A percentile compares a stretch with the other conserved stretches of the same genome.
Evolutionary conservation across 164 flowering plant species (phyloP).

Genomic region (Umbilicus rupestris): DNA sequence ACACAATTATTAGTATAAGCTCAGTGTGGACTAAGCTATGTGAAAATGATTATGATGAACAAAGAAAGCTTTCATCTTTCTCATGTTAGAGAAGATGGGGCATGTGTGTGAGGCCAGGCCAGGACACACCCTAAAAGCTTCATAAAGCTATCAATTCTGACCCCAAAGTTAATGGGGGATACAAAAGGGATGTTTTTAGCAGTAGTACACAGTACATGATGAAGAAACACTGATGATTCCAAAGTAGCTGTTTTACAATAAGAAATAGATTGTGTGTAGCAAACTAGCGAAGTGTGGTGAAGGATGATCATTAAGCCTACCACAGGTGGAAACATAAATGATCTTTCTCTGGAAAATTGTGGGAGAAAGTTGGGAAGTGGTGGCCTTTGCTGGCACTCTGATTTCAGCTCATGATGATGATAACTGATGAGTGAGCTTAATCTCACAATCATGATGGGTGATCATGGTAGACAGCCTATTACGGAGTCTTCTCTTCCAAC

Average conservation of each 20-base stretch:
- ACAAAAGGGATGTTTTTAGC: background rate
- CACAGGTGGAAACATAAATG: constrained; percentile 9
- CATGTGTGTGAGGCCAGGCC: constrained; percentile 1
- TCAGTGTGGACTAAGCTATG: constrained; percentile 2
- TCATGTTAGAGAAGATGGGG: constrained; percentile 6
- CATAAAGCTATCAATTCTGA: background rate
- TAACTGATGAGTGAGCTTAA: background rate
- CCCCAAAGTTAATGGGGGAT: background rate
- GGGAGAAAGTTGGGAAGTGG: constrained; percentile 7
- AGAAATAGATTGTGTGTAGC: background rate
- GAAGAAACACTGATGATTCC: constrained; percentile 1
- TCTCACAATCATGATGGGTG: background rate
- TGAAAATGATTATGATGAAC: constrained; percentile 1
- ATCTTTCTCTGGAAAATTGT: constrained; percentile 3
- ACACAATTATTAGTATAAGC: background rate
- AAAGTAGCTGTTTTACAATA: background rate
- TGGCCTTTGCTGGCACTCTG: constrained; percentile 7
- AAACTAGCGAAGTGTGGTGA: background rate
- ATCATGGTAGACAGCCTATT: background rate
- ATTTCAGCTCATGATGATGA: constrained; percentile 3
- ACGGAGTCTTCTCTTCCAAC: background rate
- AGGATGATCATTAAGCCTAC: background rate
- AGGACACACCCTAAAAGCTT: constrained; percentile 2
- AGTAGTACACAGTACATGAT: background rate
- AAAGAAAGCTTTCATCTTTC: background rate